Evolutionary conservation across 179 eudicot genomes (phyloP).

Genomic region (Amaranthus tricolor): DNA sequence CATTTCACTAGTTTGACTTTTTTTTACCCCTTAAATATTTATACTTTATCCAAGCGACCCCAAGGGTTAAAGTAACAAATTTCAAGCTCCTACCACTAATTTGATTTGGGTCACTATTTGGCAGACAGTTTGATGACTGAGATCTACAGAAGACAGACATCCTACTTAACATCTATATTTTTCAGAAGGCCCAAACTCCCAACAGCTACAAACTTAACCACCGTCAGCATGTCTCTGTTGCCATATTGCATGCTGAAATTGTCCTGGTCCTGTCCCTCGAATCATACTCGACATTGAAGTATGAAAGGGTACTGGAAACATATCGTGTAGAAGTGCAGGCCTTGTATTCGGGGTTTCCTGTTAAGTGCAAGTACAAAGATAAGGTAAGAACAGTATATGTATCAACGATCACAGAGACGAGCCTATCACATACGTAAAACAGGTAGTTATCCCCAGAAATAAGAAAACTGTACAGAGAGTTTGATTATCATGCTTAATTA

Average conservation of each 20-base stretch:
- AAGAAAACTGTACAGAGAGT: background rate
- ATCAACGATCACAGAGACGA: background rate
- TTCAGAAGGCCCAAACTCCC: background rate
- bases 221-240: conserved; percentile 12
- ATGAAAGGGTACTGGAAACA: conserved; percentile 54
- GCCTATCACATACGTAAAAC: background rate
- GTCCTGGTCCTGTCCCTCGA: conserved; percentile 42
- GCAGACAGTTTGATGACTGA: background rate
- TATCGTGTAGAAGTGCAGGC: conserved; percentile 47
- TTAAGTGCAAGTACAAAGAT: conserved; percentile 14
- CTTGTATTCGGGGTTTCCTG: conserved; percentile 53
- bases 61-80: no score
- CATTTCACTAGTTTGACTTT: no score
- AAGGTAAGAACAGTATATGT: background rate
- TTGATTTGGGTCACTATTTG: background rate
- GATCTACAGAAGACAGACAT: conserved; percentile 1
- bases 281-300: conserved; percentile 41
- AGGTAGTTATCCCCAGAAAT: background rate
- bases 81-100: no score
- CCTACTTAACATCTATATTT: conserved; percentile 1
- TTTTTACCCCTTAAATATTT: no score
- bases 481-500: background rate
- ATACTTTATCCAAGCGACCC: no score
- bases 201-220: background rate
- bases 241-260: conserved; percentile 40